Conservation (phyloP, 495 filamentous ascomycete species). For the Xylaria grammica region DNA sequence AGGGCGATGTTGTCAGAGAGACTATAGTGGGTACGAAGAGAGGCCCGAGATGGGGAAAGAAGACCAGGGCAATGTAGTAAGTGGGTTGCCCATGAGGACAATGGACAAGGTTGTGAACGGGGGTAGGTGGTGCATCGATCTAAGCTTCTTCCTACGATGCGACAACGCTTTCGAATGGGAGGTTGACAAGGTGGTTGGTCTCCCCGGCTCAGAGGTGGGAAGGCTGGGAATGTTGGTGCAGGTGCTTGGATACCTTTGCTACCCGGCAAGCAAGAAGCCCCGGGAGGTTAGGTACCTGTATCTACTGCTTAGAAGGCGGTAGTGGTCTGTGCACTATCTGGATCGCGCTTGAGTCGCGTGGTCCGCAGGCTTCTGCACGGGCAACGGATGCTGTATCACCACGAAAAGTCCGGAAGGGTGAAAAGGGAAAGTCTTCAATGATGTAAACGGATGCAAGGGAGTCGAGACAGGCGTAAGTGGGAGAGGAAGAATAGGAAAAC, state of each 20-base stretch:
- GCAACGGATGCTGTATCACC: not conserved
- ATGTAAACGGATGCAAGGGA: not conserved
- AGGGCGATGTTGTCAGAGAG: too few relatives aligned
- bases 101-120: not conserved
- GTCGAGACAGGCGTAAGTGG: not conserved
- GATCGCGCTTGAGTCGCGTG: not conserved
- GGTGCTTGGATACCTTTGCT: slow-evolving; percentile 8
- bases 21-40: too few relatives aligned
- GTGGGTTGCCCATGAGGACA: not conserved
- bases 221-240: slow-evolving; percentile 17
- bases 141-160: not conserved
- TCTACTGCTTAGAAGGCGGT: not conserved
- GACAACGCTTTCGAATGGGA: not conserved
- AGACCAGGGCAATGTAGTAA: not conserved
- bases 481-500: not conserved
- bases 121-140: too few relatives aligned
- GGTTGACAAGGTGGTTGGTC: slow-evolving; percentile 13
- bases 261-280: slow-evolving; percentile 17
- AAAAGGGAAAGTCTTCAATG: not conserved
- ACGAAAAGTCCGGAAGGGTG: not conserved
- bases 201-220: not conserved
- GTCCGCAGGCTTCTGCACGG: too few relatives aligned
- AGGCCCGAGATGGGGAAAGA: too few relatives aligned
- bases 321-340: slow-evolving; percentile 8
- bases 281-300: not conserved